A percentile compares a stretch with the other conserved stretches of the same genome.
Evolutionary conservation across 257 asterid species (phyloP).

Genomic region (Jaltomata sinuosa): DNA sequence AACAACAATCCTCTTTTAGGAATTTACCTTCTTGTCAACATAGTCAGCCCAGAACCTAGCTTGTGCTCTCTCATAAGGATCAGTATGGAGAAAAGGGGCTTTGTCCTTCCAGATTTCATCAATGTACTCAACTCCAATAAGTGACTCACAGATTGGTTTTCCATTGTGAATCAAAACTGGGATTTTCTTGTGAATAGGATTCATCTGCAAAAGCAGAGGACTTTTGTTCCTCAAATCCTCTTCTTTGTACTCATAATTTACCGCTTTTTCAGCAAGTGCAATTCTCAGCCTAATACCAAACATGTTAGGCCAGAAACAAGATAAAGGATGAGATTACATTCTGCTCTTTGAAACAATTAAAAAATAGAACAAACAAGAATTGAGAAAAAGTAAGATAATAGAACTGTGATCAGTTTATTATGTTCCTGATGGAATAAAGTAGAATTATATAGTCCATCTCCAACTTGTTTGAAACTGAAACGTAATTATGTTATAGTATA

Average conservation of each 20-base stretch:
- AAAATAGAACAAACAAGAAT: no score
- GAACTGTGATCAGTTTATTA: no score
- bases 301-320: conserved; percentile 2
- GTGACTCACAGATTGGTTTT: conserved; percentile 19
- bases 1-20: no score
- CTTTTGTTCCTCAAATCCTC: conserved; percentile 12
- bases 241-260: conserved; percentile 8
- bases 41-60: conserved; percentile 1
- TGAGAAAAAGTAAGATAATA: no score
- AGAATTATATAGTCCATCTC: no score
- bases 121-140: conserved; percentile 7
- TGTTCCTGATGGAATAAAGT: no score
- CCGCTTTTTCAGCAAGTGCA: conserved; percentile 18
- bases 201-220: conserved; percentile 7
- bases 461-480: no score
- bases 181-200: conserved; percentile 18
- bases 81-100: conserved; percentile 10
- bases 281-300: conserved; percentile 15
- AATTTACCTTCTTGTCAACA: conserved; percentile 15
- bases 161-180: conserved; percentile 24
- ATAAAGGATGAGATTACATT: no score
- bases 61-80: conserved; percentile 9
- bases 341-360: no score
- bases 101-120: conserved; percentile 11
- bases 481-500: no score